Evolutionary conservation across 2,329 filamentous ascomycete species (phyloP), one percentile per base, ranked within the genome.

Genomic region (Pseudofabraea citricarpa): DNA sequence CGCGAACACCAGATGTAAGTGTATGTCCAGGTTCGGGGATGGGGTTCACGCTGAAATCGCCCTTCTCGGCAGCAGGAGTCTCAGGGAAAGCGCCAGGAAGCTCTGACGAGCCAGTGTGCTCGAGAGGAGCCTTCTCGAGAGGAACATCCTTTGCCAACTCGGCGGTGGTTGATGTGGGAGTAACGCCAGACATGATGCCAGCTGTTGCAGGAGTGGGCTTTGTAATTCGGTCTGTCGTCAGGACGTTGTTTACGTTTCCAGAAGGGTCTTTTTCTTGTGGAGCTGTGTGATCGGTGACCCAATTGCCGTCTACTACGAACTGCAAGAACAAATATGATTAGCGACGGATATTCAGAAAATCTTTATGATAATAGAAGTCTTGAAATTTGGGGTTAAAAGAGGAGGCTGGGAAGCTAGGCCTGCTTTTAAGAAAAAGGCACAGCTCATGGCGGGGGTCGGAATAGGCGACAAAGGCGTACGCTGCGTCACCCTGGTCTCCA

Each of bases 301-400:
- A 98, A 56, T 78, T 79, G 55, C 87, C 88, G 76, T 98, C 89
- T 54, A 96, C 91, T 57, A 98, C 87, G 66, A 95, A 98, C 91
- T 96, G 43, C 35, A 18, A 20, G 23, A 18, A 27, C 16, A 5
- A 40, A 27, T 16, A 27, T 16, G n/a, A 20, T 37, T 37, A 37
- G 35, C 21, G 18, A 21, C 6, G 19, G 9, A 22, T 21, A 16
- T 36, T 12, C n/a, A 12, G 20, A 16, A 18, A 20, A 36, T 9
- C 18, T 21, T 10, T 21, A 12, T 18, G 6, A n/a, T n/a, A n/a
- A n/a, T 12, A 12, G 10, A 18, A 36, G 3, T 19, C 4, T 6
- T 23, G 22, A 54, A 31, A 23, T 50, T 41, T 38, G 23, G 47
- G 47, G 45, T 44, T 43, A 44, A 37, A 27, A 40, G 49, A 50